Base-by-base conservation (phyloP, 495 filamentous ascomycete genomes). In the Penicillium cinerascens region DNA sequence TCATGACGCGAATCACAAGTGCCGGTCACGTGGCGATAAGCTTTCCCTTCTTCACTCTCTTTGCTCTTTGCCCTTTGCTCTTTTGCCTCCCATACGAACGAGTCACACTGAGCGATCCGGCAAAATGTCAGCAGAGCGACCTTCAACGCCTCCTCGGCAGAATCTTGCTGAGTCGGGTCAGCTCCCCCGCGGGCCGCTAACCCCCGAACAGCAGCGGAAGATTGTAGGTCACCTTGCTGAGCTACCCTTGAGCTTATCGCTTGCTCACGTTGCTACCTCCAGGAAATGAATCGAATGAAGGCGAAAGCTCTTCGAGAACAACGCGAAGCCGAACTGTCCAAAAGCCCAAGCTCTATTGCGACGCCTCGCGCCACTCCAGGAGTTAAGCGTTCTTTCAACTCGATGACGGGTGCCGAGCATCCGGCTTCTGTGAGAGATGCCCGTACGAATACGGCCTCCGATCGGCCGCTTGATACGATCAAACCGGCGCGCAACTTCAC, bases 261-360 rank as follows among this genome's bases (percentile, higher is more conserved):
- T 18, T 39, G 16, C 56, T 60, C 39, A 62, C 51, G 47, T 4
- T 38, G n/a, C 26, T 25, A 1, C 41, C 16, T 3, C 13, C 48
- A 96, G 91, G 93, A 97, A 82, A 80, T 90, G 59, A 92, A 86
- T 59, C 87, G 95, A 38, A 84, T 96, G 39, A 88, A 84, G 77
- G 95, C 93, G 27, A 97, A 96, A 78, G 92, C 91, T 16, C 73
- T 92, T 38, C 87, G 88, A 18, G 83, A 88, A 57, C 82, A 85
- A 52, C 78, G 73, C 21, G 82, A 91, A 54, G 79, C 80, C 15
- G 80, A 84, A 73, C 47, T 61, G 52, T 70, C 70, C 20, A 58
- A 64, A 44, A 56, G 51, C n/a, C 35, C 60, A 8, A 33, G 58
- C n/a, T 40, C 64, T 3, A 40, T 63, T 33, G 41, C 66, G 35